Percentiles rank a stretch among this genome's conserved stretches.
phyloP scores from a whole-genome alignment of 2,329 filamentous ascomycete species.

The Tolypocladium nubicola region DNA sequence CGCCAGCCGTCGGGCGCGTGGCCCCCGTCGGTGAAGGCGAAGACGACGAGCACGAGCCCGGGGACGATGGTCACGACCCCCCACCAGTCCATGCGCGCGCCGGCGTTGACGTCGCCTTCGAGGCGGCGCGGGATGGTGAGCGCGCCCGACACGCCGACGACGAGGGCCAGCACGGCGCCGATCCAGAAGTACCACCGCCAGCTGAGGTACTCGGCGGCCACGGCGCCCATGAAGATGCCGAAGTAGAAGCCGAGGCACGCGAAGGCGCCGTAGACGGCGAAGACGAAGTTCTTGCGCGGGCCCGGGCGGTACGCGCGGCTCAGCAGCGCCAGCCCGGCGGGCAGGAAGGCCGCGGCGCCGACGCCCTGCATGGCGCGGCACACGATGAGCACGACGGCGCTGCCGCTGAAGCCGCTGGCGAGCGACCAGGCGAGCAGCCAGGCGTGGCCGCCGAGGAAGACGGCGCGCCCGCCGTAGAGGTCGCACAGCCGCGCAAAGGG shows the following conservation, averaged over 20 bases:
- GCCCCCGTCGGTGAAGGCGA: slow-evolving; percentile 62
- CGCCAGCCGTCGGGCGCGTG: slow-evolving; percentile 59
- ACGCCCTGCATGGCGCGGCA: slow-evolving; percentile 67
- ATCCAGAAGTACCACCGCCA: slow-evolving; percentile 68
- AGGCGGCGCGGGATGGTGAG: slow-evolving; percentile 27
- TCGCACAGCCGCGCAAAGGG: slow-evolving; percentile 52
- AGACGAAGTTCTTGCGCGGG: slow-evolving; percentile 59
- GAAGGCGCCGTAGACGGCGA: slow-evolving; percentile 48
- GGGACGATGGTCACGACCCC: slow-evolving; percentile 50
- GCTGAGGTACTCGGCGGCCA: slow-evolving; percentile 46
- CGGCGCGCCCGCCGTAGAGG: slow-evolving; percentile 49
- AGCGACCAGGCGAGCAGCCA: slow-evolving; percentile 64
- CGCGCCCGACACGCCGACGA: slow-evolving; percentile 34
- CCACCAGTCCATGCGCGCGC: slow-evolving; percentile 54
- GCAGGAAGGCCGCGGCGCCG: slow-evolving; percentile 57
- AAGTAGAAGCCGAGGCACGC: slow-evolving; percentile 49
- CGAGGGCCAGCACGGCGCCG: slow-evolving; percentile 33
- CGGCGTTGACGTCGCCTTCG: slow-evolving; percentile 11
- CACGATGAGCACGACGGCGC: slow-evolving; percentile 59
- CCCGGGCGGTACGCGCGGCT: slow-evolving; percentile 60
- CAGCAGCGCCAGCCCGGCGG: slow-evolving; percentile 61
- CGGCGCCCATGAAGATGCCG: slow-evolving; percentile 58
- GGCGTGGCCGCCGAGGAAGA: slow-evolving; percentile 47
- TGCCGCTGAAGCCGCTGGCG: slow-evolving; percentile 57
- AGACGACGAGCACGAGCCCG: slow-evolving; percentile 60